These are phyloP conservation scores for Cymbopogon citratus DNA, from an alignment of 176 grass and related monocot species.

Conservation along the genomic window DNA sequence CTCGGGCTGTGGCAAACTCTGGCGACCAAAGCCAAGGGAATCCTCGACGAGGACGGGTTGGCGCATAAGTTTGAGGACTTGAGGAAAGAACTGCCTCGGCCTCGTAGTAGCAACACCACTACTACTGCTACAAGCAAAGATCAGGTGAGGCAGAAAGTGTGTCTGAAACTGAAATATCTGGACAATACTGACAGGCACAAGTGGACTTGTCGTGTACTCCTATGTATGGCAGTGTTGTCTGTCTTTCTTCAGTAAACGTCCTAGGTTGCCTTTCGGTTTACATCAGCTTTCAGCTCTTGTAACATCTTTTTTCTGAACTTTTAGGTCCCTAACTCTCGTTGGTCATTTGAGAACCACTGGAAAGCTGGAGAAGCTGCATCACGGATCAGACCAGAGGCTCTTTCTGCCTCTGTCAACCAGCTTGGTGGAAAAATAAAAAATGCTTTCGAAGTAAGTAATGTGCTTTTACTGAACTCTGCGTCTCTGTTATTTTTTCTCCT, in stretches of 20 bases:
- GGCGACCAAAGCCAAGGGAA: conserved; percentile 70
- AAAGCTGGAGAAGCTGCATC: conserved; percentile 45
- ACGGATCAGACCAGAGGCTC: conserved; percentile 55
- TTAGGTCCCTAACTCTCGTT: conserved; percentile 23
- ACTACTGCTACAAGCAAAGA: conserved; percentile 10
- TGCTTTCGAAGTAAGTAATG: conserved; percentile 81
- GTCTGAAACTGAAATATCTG: background rate
- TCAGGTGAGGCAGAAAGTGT: conserved; percentile 32
- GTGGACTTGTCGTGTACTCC: background rate
- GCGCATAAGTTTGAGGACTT: conserved; percentile 48
- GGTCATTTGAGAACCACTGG: conserved; percentile 35
- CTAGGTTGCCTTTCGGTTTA: background rate
- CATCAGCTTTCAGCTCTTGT: background rate
- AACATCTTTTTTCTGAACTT: background rate
- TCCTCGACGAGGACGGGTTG: conserved; percentile 59
- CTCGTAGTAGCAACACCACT: conserved; percentile 8
- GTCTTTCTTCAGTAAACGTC: background rate
- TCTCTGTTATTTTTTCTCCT: background rate
- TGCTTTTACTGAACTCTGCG: background rate
- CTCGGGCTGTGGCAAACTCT: conserved; percentile 60
- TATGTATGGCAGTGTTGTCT: background rate
- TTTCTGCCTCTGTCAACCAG: conserved; percentile 86
- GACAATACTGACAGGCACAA: background rate
- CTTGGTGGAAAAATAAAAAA: conserved; percentile 88
- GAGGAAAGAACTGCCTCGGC: conserved; percentile 6